Evolutionary conservation across 495 filamentous ascomycete species (phyloP), one percentile per base, ranked within the genome.

Genomic region (Xylaria flabelliformis): DNA sequence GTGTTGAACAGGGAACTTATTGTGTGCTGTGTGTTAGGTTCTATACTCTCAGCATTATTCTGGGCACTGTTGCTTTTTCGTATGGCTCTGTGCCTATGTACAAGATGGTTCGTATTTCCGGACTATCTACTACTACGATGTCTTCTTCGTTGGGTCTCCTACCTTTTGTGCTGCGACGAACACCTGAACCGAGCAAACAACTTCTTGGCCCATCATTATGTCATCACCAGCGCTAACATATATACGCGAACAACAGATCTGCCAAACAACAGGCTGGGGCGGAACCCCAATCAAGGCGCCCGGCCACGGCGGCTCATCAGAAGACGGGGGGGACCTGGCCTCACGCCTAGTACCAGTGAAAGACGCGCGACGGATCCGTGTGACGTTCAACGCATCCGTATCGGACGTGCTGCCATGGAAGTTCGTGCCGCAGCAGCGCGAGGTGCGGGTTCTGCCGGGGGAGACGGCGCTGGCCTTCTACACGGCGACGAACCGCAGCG

Each of bases 401-500:
- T 98, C 96, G 0, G 95, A 98, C 79, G 90, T 97, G 15, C 87
- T 99, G 62, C 94, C 95, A 4, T 99, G 96, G 96, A 97, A 97
- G 79, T 99, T 99, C 80, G 90, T 89, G 4, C 96, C 96, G 1
- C 97, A 99, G 82, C 96, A 99, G 82, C 91, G 97, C 36, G 96
- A 99, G 83, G 96, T 99, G 58, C 91, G 94, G 21, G 94, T 99
- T 0, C 84, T 97, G 4, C 97, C 97, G 0, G 97, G 97, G 21
- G 96, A 99, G 84, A 99, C 97, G 4, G 97, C 97, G 24, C 86
- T 99, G 69, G 97, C 97, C 3, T 99, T 99, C 83, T 99, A 97
- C 84, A 98, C 94, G 21, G 97, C 97, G 6, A 97, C 93, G 55
- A 99, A 99, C 82, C 90, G 90, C 72, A 91, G 92, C 76, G 87